These are phyloP conservation scores for Umbelopsis vinacea DNA, from an alignment of 192 early-diverging fungal species.

Conservation along the genomic window DNA sequence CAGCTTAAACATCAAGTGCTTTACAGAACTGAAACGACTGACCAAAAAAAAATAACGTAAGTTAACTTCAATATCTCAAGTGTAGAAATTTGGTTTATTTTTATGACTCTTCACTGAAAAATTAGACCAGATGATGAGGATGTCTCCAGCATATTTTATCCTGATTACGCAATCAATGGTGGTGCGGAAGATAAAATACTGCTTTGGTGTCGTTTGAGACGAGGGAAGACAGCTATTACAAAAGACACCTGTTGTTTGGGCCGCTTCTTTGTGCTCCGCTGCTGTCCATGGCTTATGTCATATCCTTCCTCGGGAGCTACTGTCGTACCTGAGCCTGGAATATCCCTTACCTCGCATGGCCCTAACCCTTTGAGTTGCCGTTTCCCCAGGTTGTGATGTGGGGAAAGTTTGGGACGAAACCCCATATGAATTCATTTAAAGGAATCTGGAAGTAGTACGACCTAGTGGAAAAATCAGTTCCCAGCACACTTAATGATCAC, in stretches of 20 bases:
- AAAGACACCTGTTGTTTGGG: neutral
- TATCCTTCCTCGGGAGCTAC: neutral
- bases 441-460: neutral
- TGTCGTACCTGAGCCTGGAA: neutral
- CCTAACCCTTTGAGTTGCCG: neutral
- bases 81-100: too few relatives aligned
- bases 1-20: neutral
- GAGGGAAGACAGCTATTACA: neutral
- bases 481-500: conserved; percentile 7
- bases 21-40: neutral
- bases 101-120: too few relatives aligned
- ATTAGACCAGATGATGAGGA: too few relatives aligned
- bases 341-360: neutral
- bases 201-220: too few relatives aligned
- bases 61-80: neutral
- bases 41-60: neutral
- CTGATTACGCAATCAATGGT: conserved; percentile 12
- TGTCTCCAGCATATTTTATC: neutral
- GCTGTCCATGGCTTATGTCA: neutral
- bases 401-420: neutral
- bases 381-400: neutral
- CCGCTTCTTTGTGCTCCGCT: neutral
- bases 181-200: neutral
- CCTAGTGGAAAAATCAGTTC: neutral
- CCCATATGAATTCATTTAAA: neutral